Conservation (phyloP, 192 early-diverging fungal genomes). For the Lobosporangium transversale region DNA sequence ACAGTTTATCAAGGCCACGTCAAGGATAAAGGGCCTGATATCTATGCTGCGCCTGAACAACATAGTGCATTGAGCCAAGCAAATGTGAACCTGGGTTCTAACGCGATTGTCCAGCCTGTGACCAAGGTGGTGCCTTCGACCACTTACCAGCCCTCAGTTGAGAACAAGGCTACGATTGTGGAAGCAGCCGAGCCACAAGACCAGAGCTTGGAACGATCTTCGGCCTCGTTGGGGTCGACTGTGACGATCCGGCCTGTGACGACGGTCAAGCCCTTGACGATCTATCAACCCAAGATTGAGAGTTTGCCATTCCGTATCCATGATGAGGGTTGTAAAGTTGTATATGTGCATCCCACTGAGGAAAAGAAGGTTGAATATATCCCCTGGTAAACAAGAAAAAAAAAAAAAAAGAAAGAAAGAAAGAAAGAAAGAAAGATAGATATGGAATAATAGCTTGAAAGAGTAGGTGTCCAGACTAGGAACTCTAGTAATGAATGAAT, state of each 20-base stretch:
- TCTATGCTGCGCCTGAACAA: slow-evolving; percentile 11
- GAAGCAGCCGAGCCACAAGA: slow-evolving; percentile 5
- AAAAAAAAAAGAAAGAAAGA: no score
- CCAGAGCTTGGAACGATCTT: slow-evolving; percentile 20
- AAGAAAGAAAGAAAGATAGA: no score
- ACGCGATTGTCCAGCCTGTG: slow-evolving; percentile 22
- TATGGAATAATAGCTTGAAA: no score
- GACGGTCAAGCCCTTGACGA: slow-evolving; percentile 32
- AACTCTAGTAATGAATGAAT: no score
- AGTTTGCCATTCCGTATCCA: slow-evolving; percentile 37
- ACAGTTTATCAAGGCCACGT: slow-evolving; percentile 41
- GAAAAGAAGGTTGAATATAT: not conserved
- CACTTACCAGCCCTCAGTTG: slow-evolving; percentile 32
- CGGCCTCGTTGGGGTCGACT: slow-evolving; percentile 18
- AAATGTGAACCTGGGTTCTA: slow-evolving; percentile 23
- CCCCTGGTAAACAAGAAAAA: not conserved
- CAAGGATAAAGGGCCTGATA: slow-evolving; percentile 11
- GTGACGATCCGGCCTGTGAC: slow-evolving; percentile 35
- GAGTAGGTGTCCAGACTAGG: no score
- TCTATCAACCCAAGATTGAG: slow-evolving; percentile 35
- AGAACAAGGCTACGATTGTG: slow-evolving; percentile 28
- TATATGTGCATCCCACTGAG: not conserved
- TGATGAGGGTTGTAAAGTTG: slow-evolving; percentile 14
- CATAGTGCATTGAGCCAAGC: slow-evolving; percentile 9
- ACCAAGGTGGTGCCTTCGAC: slow-evolving; percentile 30